phyloP scores from a whole-genome alignment of 768 basidiomycete genomes.

The Tubosaeta brunneosetosa region DNA sequence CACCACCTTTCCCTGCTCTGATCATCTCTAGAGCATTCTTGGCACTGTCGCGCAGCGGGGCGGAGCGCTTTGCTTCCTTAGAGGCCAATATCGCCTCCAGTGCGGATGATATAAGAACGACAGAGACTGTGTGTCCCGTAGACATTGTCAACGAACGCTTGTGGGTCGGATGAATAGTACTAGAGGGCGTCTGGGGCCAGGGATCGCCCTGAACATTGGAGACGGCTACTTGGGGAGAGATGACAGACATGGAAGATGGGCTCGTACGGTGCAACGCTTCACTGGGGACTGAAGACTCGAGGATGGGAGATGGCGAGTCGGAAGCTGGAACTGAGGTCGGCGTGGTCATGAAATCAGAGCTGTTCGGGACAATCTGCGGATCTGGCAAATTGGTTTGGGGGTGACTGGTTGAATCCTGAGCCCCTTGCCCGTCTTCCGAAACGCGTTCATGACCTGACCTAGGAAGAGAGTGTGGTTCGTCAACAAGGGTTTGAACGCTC shows the following conservation, averaged over 20 bases:
- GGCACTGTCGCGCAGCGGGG: conserved; percentile 76
- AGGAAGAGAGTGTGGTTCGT: conserved; percentile 4
- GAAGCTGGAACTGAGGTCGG: neutral
- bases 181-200: conserved; percentile 19
- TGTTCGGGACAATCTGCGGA: conserved; percentile 1
- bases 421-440: neutral
- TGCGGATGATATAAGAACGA: conserved; percentile 78
- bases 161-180: conserved; percentile 31
- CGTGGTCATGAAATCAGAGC: neutral
- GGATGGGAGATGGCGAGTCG: conserved; percentile 8
- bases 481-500: neutral
- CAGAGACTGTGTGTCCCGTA: conserved; percentile 69
- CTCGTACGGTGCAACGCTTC: conserved; percentile 5
- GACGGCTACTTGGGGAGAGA: conserved; percentile 4
- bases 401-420: neutral
- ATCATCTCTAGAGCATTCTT: conserved; percentile 81
- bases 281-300: neutral
- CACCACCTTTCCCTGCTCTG: conserved; percentile 67
- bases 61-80: conserved; percentile 81
- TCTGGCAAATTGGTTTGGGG: neutral
- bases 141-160: conserved; percentile 58
- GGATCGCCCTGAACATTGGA: conserved; percentile 15
- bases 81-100: conserved; percentile 83
- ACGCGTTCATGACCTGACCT: neutral
- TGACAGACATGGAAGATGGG: conserved; percentile 4